Percentiles rank a stretch among this genome's conserved stretches.
Evolutionary conservation across 768 basidiomycete genomes (phyloP).

Genomic region (Candolleomyces eurysporus): DNA sequence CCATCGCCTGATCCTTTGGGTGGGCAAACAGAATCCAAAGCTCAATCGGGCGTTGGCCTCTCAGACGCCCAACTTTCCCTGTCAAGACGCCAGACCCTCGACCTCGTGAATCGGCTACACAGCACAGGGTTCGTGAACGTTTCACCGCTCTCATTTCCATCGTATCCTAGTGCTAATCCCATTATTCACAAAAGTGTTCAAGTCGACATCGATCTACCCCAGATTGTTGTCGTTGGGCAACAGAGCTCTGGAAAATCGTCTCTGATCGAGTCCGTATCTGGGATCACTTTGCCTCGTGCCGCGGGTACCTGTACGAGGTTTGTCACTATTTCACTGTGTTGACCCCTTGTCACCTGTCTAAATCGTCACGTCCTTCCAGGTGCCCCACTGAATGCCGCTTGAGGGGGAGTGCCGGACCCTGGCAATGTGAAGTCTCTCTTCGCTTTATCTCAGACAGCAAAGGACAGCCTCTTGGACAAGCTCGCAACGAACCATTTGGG

Average conservation of each 20-base stretch:
- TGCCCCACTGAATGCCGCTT: conserved; percentile 61
- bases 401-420: conserved; percentile 33
- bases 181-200: conserved; percentile 45
- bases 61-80: conserved; percentile 29
- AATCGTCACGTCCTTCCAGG: conserved; percentile 21
- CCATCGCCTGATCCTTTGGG: too few relatives aligned
- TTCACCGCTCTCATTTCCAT: neutral
- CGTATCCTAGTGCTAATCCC: neutral
- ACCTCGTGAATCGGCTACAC: conserved; percentile 58
- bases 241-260: conserved; percentile 68
- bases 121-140: conserved; percentile 50
- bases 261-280: conserved; percentile 61
- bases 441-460: conserved; percentile 40
- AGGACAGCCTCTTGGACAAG: conserved; percentile 38
- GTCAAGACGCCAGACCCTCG: conserved; percentile 49
- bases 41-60: conserved; percentile 42
- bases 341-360: too few relatives aligned
- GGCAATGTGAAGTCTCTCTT: conserved; percentile 53
- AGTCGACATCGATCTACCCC: conserved; percentile 68
- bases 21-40: neutral
- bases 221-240: conserved; percentile 69
- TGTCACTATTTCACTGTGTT: neutral
- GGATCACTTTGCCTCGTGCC: conserved; percentile 34
- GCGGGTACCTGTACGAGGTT: conserved; percentile 64
- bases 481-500: conserved; percentile 43